Percentiles rank a stretch among this genome's conserved stretches.
These are phyloP conservation scores for Fremontodendron californicum DNA, from an alignment of 345 rosid genomes.

Conservation along the genomic window DNA sequence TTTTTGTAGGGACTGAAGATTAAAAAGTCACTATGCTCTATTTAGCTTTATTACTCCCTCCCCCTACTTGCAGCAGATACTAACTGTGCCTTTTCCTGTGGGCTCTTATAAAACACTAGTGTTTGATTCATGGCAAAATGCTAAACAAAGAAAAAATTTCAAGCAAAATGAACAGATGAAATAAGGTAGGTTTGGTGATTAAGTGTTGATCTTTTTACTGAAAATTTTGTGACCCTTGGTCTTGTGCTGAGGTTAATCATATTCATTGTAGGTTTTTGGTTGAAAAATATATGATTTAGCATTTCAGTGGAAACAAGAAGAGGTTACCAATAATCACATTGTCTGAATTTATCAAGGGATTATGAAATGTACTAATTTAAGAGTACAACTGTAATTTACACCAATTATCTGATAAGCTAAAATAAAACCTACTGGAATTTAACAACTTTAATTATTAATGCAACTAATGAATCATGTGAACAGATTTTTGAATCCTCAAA, in stretches of 20 bases:
- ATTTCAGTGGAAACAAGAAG: not conserved
- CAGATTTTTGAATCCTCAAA: not conserved
- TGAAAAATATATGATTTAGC: not conserved
- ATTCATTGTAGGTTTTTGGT: no score
- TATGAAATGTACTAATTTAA: not conserved
- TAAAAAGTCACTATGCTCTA: not conserved
- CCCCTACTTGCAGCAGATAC: not conserved
- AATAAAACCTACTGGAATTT: not conserved
- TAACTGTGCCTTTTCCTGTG: not conserved
- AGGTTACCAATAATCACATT: not conserved
- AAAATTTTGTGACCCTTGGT: not conserved
- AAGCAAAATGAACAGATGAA: not conserved
- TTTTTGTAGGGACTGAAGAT: constrained; percentile 6
- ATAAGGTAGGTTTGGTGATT: not conserved
- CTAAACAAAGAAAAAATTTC: not conserved
- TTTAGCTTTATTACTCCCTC: not conserved
- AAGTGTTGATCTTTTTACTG: not conserved
- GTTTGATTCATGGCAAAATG: constrained; percentile 1
- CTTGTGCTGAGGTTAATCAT: not conserved
- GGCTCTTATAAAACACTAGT: not conserved
- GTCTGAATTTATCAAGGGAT: not conserved
- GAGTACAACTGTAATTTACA: not conserved
- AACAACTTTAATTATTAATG: not conserved
- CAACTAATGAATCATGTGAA: constrained; percentile 9
- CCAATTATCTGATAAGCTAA: not conserved